These are phyloP conservation scores for Raffaelea deltoideospora DNA, from an alignment of 2,329 filamentous ascomycete genomes.

Conservation along the genomic window DNA sequence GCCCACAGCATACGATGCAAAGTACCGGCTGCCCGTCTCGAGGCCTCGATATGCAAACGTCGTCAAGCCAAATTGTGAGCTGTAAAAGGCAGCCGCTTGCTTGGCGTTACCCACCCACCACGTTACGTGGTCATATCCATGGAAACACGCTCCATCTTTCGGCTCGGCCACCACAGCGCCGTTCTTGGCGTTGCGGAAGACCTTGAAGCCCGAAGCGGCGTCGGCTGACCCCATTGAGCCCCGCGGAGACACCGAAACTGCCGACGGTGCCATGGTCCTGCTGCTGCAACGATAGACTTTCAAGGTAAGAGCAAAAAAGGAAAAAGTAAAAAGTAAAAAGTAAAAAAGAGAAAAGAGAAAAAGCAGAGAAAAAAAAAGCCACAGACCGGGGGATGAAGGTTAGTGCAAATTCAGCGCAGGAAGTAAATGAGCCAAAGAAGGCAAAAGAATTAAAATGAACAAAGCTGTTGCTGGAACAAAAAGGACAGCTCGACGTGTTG, in stretches of 20 bases:
- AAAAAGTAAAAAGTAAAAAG: not conserved
- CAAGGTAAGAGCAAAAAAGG: slow-evolving; percentile 6
- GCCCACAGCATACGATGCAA: slow-evolving; percentile 71
- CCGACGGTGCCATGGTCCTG: slow-evolving; percentile 44
- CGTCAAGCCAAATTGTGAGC: slow-evolving; percentile 72
- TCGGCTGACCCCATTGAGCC: slow-evolving; percentile 23
- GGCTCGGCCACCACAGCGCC: not conserved
- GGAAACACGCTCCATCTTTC: slow-evolving; percentile 37
- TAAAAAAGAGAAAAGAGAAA: not conserved
- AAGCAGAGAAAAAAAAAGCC: not conserved
- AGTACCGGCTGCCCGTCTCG: slow-evolving; percentile 68
- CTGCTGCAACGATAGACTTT: too few species aligned
- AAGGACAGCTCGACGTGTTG: too few species aligned
- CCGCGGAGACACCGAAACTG: slow-evolving; percentile 33
- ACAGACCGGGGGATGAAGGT: too few species aligned
- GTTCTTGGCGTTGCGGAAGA: not conserved
- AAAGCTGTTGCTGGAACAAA: too few species aligned
- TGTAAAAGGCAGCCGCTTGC: slow-evolving; percentile 82
- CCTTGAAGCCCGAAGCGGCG: slow-evolving; percentile 36
- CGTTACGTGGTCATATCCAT: slow-evolving; percentile 81
- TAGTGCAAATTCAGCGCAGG: not conserved
- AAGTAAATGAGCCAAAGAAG: not conserved
- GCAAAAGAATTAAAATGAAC: too few species aligned
- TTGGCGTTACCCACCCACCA: slow-evolving; percentile 98
- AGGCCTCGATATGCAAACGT: slow-evolving; percentile 73